Evolutionary conservation across 2,329 filamentous ascomycete genomes (phyloP), one percentile per base, ranked within the genome.

Genomic region (Alternaria gansuensis): DNA sequence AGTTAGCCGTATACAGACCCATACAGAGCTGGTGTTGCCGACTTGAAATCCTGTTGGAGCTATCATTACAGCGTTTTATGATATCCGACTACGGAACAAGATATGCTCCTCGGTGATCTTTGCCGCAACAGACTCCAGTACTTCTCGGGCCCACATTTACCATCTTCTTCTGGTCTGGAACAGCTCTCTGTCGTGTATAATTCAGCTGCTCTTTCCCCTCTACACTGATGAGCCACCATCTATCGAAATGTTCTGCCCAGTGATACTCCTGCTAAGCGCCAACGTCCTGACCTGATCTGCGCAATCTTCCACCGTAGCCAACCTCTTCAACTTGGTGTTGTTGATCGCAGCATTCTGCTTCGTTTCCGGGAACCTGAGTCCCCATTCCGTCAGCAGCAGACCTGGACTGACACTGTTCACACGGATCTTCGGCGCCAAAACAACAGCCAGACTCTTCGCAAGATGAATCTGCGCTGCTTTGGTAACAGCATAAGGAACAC

Each of bases 391-490:
- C 70, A 89, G 78, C 65, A 90, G 72, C 66, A 90, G 77, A 1
- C 88, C 88, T 0, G 88, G 88, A 51, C 86, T 78, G 2, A 90
- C 83, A 39, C 86, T 86, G 74, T 90, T 90, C 29, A 88, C 81
- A 40, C 88, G 79, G 23, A 89, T 79, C 74, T 88, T 88, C 2
- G 82, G 79, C 0, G 87, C 87, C 64, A 88, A 83, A 13, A 85
- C 86, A 53, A 83, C 79, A 3, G 88, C 88, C 40, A 90, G 77
- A 58, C 86, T 85, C 69, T 87, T 88, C 79, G 88, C 87, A 44
- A 90, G 76, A 75, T 90, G 88, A 52, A 90, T 77, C 57, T 85
- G 84, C 10, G 91, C 91, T 0, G 91, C 90, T 73, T 95, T 95
- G 21, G 90, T 90, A 5, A 93, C 89, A 0, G 88, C 83, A 71